Percentiles rank a stretch among this genome's conserved stretches.
Evolutionary conservation across 345 rosid genomes (phyloP).

Genomic region (Rhodamnia argentea): DNA sequence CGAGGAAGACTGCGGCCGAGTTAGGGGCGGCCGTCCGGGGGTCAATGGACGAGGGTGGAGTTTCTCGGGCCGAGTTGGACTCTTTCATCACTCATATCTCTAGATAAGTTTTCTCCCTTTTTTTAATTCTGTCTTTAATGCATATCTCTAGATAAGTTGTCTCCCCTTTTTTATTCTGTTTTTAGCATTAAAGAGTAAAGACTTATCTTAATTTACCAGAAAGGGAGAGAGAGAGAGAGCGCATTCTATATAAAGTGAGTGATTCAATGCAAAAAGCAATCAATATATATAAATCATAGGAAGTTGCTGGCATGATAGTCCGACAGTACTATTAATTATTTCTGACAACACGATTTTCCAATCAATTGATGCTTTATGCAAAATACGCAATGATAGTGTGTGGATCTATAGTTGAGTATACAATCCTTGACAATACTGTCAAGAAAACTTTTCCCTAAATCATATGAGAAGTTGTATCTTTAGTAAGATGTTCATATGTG

Average conservation of each 20-base stretch:
- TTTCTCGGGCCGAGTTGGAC: conserved; percentile 29
- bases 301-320: too few relatives aligned
- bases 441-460: neutral
- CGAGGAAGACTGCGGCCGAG: conserved; percentile 32
- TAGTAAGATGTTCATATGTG: neutral
- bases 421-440: too few relatives aligned
- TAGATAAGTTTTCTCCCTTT: conserved; percentile 7
- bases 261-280: neutral
- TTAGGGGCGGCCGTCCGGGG: conserved; percentile 9
- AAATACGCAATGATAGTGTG: too few relatives aligned
- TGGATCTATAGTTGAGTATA: too few relatives aligned
- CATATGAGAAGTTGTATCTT: neutral
- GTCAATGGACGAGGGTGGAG: conserved; percentile 30
- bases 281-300: neutral
- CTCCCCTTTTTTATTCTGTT: neutral
- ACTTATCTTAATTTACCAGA: neutral
- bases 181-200: neutral
- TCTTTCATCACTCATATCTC: conserved; percentile 42
- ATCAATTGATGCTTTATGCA: too few relatives aligned
- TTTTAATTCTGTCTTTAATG: too few relatives aligned
- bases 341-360: too few relatives aligned
- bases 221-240: neutral
- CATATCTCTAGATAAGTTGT: conserved; percentile 30
- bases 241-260: neutral
- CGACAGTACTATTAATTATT: too few relatives aligned